Evolutionary conservation across 805 yeast genomes (phyloP).

Genomic region (Scheffersomyces amazonensis): DNA sequence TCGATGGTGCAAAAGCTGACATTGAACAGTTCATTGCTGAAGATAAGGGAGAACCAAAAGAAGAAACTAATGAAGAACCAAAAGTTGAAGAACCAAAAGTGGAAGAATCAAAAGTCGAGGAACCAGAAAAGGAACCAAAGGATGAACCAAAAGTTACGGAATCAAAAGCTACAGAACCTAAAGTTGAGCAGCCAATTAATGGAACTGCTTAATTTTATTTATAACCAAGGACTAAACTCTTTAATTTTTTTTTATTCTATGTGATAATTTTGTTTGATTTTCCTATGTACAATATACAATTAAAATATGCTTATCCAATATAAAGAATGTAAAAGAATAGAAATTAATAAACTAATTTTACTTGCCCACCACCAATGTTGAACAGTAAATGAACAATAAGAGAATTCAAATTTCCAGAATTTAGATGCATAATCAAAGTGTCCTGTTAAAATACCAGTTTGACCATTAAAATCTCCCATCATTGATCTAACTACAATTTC

Average conservation of each 20-base stretch:
- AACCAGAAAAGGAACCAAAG: conserved; percentile 4
- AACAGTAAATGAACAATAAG: conserved; percentile 75
- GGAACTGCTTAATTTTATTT: background rate
- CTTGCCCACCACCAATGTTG: conserved; percentile 98
- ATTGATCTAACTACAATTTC: conserved; percentile 88
- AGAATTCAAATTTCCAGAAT: conserved; percentile 66
- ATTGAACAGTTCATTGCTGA: conserved; percentile 42
- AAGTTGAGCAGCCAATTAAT: conserved; percentile 3
- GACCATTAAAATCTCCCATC: conserved; percentile 96
- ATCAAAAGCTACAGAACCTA: conserved; percentile 1
- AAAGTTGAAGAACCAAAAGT: conserved; percentile 5
- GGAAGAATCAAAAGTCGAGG: conserved; percentile 5
- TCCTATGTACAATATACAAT: background rate
- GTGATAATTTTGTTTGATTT: no score
- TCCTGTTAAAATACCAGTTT: conserved; percentile 82
- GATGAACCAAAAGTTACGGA: conserved; percentile 5
- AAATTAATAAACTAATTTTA: conserved; percentile 42
- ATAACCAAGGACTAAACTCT: background rate
- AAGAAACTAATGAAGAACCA: conserved; percentile 6
- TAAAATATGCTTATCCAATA: conserved; percentile 1
- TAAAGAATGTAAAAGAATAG: conserved; percentile 27
- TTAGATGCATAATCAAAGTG: conserved; percentile 42
- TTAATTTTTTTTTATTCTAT: background rate
- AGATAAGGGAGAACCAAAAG: conserved; percentile 4
- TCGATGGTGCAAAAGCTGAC: conserved; percentile 56